phyloP scores from a whole-genome alignment of 2,329 filamentous ascomycete species.

The Cladophialophora chaetospira region DNA sequence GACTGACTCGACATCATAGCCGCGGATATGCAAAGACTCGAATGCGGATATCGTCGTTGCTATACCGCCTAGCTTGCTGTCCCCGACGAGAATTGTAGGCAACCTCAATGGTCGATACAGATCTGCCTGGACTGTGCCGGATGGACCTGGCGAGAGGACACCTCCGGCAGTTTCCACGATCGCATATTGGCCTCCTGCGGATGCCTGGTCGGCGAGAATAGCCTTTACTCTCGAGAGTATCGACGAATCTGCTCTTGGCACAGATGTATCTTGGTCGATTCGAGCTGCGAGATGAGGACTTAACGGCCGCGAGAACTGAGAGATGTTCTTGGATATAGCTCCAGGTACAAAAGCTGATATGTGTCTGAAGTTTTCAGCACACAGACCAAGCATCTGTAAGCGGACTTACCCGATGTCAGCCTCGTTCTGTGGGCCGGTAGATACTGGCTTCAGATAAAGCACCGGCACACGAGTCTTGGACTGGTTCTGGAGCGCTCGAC shows the following conservation, averaged over 20 bases:
- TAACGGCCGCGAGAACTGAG: conserved; percentile 71
- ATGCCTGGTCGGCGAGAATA: conserved; percentile 40
- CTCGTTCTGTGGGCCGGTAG: conserved; percentile 69
- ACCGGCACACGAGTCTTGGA: conserved; percentile 51
- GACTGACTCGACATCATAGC: conserved; percentile 73
- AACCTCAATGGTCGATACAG: conserved; percentile 73
- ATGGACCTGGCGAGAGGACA: conserved; percentile 76
- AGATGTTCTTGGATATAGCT: conserved; percentile 63
- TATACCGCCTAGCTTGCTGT: conserved; percentile 76
- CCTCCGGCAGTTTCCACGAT: conserved; percentile 82
- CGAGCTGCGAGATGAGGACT: conserved; percentile 76
- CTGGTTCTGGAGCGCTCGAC: conserved; percentile 58
- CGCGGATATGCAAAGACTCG: conserved; percentile 74
- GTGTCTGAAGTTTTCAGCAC: conserved; percentile 53
- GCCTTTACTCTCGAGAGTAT: conserved; percentile 54
- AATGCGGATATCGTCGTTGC: conserved; percentile 77
- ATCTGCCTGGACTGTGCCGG: conserved; percentile 75
- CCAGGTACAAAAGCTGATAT: conserved; percentile 60
- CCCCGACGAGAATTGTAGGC: conserved; percentile 73
- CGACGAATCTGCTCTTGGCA: conserved; percentile 53
- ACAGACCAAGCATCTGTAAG: not conserved
- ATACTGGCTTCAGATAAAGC: conserved; percentile 77
- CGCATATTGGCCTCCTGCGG: conserved; percentile 43
- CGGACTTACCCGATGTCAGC: conserved; percentile 66
- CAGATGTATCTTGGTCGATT: conserved; percentile 29